These are phyloP conservation scores for Fusarium nelsonii DNA, from an alignment of 2,329 filamentous ascomycete species.

Conservation along the genomic window DNA sequence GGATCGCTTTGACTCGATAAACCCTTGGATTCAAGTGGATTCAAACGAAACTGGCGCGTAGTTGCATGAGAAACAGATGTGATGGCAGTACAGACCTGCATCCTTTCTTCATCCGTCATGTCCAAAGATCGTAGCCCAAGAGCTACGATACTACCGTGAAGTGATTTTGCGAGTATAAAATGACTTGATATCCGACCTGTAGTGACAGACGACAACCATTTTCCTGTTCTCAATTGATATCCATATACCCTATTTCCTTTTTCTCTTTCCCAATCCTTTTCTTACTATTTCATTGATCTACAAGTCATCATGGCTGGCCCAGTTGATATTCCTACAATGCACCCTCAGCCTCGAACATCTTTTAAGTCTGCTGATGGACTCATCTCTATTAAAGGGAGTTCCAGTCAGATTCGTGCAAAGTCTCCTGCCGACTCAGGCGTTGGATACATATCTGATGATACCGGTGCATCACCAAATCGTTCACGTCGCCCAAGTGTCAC, in stretches of 20 bases:
- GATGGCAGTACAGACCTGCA: background rate
- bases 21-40: background rate
- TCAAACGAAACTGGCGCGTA: slow-evolving; percentile 25
- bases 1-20: background rate
- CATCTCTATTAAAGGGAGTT: background rate
- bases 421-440: slow-evolving; percentile 30
- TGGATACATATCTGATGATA: slow-evolving; percentile 20
- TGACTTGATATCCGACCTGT: background rate
- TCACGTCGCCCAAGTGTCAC: background rate
- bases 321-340: slow-evolving; percentile 14
- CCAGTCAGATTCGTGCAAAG: background rate
- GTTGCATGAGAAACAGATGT: slow-evolving; percentile 10
- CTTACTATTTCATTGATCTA: background rate
- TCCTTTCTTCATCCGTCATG: background rate
- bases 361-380: background rate
- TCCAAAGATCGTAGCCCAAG: background rate
- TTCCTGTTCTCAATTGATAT: background rate
- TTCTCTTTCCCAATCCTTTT: background rate
- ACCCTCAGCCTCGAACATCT: slow-evolving; percentile 3
- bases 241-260: background rate
- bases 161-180: slow-evolving; percentile 3
- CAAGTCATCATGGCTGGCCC: slow-evolving; percentile 33
- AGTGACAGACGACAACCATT: background rate
- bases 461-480: background rate
- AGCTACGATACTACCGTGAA: accelerated